Percentiles rank a stretch among this genome's conserved stretches.
Conservation (phyloP, 2,329 filamentous ascomycete genomes). For the Fusarium sp. region DNA sequence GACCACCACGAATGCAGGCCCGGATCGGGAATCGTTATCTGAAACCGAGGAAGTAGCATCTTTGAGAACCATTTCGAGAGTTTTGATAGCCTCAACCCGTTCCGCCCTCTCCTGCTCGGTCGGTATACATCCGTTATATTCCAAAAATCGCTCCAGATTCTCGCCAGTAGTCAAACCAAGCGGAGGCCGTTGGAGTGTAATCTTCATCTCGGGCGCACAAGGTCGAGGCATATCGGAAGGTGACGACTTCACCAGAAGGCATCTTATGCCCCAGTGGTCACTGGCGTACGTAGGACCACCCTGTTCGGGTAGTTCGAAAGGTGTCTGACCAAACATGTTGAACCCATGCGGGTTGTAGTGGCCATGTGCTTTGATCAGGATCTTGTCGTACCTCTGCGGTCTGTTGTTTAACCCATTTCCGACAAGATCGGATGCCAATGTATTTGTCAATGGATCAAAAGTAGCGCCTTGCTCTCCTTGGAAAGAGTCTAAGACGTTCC, state of each 20-base stretch:
- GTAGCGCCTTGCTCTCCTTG: slow-evolving; percentile 75
- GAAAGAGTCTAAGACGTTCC: slow-evolving; percentile 53
- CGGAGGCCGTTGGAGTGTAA: slow-evolving; percentile 51
- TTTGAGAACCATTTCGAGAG: slow-evolving; percentile 59
- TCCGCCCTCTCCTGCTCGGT: slow-evolving; percentile 56
- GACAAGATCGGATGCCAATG: slow-evolving; percentile 64
- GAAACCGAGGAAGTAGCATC: slow-evolving; percentile 45
- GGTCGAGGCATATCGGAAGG: background rate
- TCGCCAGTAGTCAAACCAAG: slow-evolving; percentile 49
- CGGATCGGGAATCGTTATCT: slow-evolving; percentile 25
- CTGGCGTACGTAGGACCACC: slow-evolving; percentile 55
- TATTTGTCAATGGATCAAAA: slow-evolving; percentile 70
- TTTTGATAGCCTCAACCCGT: slow-evolving; percentile 59
- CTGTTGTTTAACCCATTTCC: slow-evolving; percentile 62
- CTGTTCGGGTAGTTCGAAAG: slow-evolving; percentile 1
- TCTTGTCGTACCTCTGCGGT: slow-evolving; percentile 75
- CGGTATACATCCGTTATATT: slow-evolving; percentile 59
- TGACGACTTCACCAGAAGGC: slow-evolving; percentile 50
- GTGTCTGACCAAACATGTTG: slow-evolving; percentile 66
- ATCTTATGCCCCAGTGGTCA: slow-evolving; percentile 70
- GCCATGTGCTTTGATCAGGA: slow-evolving; percentile 62
- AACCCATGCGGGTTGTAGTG: slow-evolving; percentile 58
- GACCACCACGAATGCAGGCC: slow-evolving; percentile 62
- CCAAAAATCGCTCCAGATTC: slow-evolving; percentile 55
- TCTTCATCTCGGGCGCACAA: slow-evolving; percentile 11